Percentiles rank a stretch among this genome's conserved stretches.
Conservation (phyloP, 345 rosid species). For the Punica granatum region DNA sequence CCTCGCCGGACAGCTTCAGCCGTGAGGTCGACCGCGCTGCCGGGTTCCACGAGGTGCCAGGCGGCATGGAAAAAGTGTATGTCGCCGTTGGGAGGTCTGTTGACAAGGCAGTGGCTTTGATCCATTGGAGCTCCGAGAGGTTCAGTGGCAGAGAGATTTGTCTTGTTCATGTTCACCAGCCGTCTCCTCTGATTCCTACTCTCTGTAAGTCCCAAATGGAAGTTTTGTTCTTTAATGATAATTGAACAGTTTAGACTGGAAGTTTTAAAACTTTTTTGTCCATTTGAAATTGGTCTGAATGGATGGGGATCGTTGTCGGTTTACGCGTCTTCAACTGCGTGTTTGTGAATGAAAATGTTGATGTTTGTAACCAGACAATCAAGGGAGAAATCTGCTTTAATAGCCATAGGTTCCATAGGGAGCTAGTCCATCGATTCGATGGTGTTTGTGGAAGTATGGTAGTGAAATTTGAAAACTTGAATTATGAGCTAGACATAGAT, state of each 20-base stretch:
- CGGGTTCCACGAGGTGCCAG: constrained; percentile 14
- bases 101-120: constrained; percentile 38
- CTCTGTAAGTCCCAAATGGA: constrained; percentile 24
- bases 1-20: constrained; percentile 14
- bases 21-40: constrained; percentile 5
- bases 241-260: background rate
- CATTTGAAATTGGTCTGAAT: background rate
- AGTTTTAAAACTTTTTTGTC: background rate
- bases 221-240: background rate
- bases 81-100: constrained; percentile 52
- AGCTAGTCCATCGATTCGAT: background rate
- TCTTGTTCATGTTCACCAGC: constrained; percentile 54
- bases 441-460: background rate
- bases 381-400: background rate
- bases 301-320: background rate
- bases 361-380: background rate
- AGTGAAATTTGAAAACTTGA: background rate
- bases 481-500: background rate
- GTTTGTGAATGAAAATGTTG: background rate
- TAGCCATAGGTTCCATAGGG: background rate
- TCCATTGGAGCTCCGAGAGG: constrained; percentile 37
- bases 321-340: background rate
- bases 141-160: constrained; percentile 38
- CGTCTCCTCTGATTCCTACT: constrained; percentile 58
- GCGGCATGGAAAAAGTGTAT: constrained; percentile 31